Evolutionary conservation across 2,329 filamentous ascomycete genomes (phyloP), one percentile per base, ranked within the genome.

Genomic region (Alternaria rosae): DNA sequence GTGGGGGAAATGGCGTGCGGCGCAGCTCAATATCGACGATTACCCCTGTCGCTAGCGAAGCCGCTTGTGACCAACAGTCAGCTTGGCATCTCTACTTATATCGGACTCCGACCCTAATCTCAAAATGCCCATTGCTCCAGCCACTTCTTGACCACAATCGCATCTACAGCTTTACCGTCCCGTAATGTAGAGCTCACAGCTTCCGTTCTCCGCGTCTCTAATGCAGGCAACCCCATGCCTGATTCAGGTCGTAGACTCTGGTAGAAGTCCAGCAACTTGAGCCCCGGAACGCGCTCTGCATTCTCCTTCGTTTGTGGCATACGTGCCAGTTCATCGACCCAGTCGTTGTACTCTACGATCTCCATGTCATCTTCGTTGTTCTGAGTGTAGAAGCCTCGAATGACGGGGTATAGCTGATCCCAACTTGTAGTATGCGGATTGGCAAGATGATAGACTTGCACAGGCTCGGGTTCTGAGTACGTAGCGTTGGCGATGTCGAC

Each of bases 231-330:
- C 2, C 56, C 56, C 11, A 32, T 41, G 4, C 17, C 35, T 1
- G 9, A 7, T 12, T 47, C 17, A 1, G 41, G 13, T 1, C 50
- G 30, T 4, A 59, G 13, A 28, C 56, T 35, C 6, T 54, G 7
- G 6, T 59, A 59, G 8, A 59, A 59, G n/a, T 54, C 48, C 3
- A 47, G 41, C 23, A 59, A 38, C 23, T 59, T 59, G 12, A 59
- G 26, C 17, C 56, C 56, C 1, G 56, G 56, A 1, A 59, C n/a
- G 3, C 41, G 50, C 11, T 59, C 48, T 6, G 56, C 56, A 21
- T 59, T 59, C 15, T 54, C 56, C 6, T 54, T 59, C 10, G 56
- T 59, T 21, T 28, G 50, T 2, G 48, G 48, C 1, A 59, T 59
- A 5, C 23, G 13, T 3, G 21, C 41, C 6, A 59, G 41, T 13